Conservation (phyloP, 768 basidiomycete species). For the Scleroderma citrinum region DNA sequence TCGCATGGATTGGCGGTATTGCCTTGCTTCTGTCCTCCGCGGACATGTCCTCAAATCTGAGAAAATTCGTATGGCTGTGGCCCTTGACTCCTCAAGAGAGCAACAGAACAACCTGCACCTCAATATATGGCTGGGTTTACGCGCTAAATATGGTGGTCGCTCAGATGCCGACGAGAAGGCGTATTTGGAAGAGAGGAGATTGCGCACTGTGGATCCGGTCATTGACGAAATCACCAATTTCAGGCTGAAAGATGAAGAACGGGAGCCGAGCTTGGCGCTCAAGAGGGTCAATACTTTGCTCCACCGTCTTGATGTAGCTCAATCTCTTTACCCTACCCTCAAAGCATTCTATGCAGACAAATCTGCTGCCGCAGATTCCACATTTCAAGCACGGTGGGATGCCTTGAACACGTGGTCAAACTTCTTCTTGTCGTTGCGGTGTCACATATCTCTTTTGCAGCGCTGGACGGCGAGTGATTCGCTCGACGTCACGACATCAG, state of each 20-base stretch:
- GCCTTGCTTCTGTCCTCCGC: slow-evolving; percentile 87
- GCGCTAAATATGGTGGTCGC: slow-evolving; percentile 78
- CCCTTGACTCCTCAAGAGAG: slow-evolving; percentile 61
- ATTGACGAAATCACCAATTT: slow-evolving; percentile 82
- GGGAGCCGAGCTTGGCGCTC: slow-evolving; percentile 40
- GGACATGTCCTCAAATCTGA: slow-evolving; percentile 95
- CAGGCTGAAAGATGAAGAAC: slow-evolving; percentile 43
- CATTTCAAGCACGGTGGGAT: slow-evolving; percentile 80
- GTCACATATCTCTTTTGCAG: slow-evolving; percentile 73
- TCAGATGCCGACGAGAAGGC: slow-evolving; percentile 78
- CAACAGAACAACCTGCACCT: slow-evolving; percentile 62
- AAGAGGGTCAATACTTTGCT: slow-evolving; percentile 62
- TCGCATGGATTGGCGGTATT: slow-evolving; percentile 91
- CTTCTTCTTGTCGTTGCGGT: slow-evolving; percentile 78
- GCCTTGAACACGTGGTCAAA: slow-evolving; percentile 90
- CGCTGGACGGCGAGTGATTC: slow-evolving; percentile 94
- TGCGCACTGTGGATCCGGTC: slow-evolving; percentile 74
- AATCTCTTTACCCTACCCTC: slow-evolving; percentile 81
- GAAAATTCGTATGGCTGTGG: slow-evolving; percentile 85
- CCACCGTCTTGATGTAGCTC: slow-evolving; percentile 71
- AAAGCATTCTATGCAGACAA: slow-evolving; percentile 79
- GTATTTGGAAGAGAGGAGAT: slow-evolving; percentile 75
- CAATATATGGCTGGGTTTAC: slow-evolving; percentile 84
- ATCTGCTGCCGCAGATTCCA: slow-evolving; percentile 53
- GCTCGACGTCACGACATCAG: slow-evolving; percentile 75